Conservation (phyloP, 2,329 filamentous ascomycete genomes). For the Fusarium sp. region DNA sequence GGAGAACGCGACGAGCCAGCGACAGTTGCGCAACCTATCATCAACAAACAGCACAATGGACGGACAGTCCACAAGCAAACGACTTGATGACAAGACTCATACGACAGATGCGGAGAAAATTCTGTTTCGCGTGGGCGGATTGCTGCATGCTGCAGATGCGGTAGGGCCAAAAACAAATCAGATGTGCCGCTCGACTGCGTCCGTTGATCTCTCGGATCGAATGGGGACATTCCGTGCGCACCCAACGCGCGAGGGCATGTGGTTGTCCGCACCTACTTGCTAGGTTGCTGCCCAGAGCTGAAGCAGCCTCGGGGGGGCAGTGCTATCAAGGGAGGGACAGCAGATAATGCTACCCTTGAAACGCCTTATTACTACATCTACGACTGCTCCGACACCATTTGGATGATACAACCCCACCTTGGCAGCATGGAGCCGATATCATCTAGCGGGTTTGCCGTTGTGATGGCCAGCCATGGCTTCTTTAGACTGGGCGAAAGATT, state of each 20-base stretch:
- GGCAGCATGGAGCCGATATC: constrained; percentile 4
- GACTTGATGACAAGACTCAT: constrained; percentile 18
- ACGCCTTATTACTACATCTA: constrained; percentile 18
- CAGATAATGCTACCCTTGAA: constrained; percentile 23
- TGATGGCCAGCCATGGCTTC: background rate
- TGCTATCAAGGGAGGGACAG: constrained; percentile 29
- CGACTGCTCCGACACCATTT: constrained; percentile 8
- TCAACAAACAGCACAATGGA: constrained; percentile 13
- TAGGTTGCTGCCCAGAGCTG: constrained; percentile 33
- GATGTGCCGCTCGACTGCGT: constrained; percentile 18
- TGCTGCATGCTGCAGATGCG: constrained; percentile 36
- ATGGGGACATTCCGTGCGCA: constrained; percentile 37
- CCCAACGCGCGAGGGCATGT: constrained; percentile 22
- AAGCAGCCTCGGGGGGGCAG: constrained; percentile 34
- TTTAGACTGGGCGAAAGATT: constrained; percentile 10
- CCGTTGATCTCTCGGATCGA: constrained; percentile 40
- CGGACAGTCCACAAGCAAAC: constrained; percentile 19
- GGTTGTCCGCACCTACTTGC: constrained; percentile 15
- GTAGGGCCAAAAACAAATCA: constrained; percentile 38
- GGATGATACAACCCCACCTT: constrained; percentile 10
- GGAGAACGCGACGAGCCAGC: constrained; percentile 13
- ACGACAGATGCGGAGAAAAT: constrained; percentile 31
- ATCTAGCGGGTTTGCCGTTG: constrained; percentile 4
- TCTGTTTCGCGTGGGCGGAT: constrained; percentile 29
- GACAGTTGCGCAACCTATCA: constrained; percentile 13